Evolutionary conservation across 129 eudicot genomes (phyloP), one percentile per base, ranked within the genome.

Genomic region (Sambucus nigra): DNA sequence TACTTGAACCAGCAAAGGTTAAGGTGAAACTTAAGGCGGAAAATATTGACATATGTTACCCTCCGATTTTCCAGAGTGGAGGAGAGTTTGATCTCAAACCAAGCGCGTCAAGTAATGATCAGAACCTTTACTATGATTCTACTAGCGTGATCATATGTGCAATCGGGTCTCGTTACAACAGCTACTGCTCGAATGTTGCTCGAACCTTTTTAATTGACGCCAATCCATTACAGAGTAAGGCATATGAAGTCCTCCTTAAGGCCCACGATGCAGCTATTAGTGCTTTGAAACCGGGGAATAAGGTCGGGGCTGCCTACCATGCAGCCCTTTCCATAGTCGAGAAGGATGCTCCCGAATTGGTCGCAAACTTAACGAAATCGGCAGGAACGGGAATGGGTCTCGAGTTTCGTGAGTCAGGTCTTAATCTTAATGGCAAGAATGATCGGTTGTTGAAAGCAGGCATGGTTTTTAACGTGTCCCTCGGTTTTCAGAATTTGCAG

Each of bases 51-150:
- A 81, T 81, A 21, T 81, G 89, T 55, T 81, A 81, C 57, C 89
- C 89, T 49, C 89, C 89, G 0, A 81, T 81, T 9, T 69, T 81
- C 51, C 89, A 81, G 59, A 81, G 89, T 71, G 89, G 89, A 27
- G 84, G 84, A 25, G 63, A 76, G 27, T 81, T 81, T 64, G 89
- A 81, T 70, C 61, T 81, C 47, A 69, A 65, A 64, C 89, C 89
- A 2, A 77, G 78, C 60, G 89, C 89, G 38, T 32, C 76, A 21
- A 81, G 84, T 47, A 76, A 81, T 16, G 84, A 77, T 59, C 71
- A 77, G n/a, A 18, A 50, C 51, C 61, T 81, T 52, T 73, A 73
- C 26, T 81, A 77, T 46, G 89, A 77, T 51, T 67, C 84, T n/a
- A 75, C 78, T 24, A 76, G 89, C 59, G 89, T 73, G 62, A 73